Evolutionary conservation across 192 early-diverging fungal species (phyloP).

Genomic region (Cladochytrium replicatum): DNA sequence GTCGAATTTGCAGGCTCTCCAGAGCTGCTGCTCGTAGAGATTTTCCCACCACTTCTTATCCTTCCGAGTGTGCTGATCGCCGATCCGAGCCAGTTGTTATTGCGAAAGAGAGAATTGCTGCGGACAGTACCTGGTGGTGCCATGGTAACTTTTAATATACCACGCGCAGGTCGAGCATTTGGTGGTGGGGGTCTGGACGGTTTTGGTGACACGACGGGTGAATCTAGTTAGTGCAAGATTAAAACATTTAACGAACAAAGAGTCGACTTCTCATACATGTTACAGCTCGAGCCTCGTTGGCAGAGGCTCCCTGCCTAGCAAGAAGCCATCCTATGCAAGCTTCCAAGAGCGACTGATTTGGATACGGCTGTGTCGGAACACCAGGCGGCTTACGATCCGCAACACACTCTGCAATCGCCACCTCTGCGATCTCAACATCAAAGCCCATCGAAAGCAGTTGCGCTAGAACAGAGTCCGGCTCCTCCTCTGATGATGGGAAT

Average conservation of each 20-base stretch:
- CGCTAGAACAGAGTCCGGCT: conserved; percentile 14
- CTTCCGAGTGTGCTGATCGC: not conserved
- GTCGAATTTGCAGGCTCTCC: not conserved
- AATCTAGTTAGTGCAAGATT: conserved; percentile 3
- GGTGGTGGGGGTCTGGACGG: conserved; percentile 15
- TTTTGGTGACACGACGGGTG: conserved; percentile 12
- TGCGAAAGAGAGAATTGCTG: not conserved
- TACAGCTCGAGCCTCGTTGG: conserved; percentile 4
- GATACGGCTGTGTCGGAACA: not conserved
- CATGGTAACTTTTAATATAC: conserved; percentile 12
- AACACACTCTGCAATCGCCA: conserved; percentile 14
- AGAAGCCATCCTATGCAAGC: conserved; percentile 12
- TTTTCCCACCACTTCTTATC: not conserved
- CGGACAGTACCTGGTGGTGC: not conserved
- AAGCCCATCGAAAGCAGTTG: conserved; percentile 21
- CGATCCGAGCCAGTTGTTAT: not conserved
- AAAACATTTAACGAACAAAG: not conserved
- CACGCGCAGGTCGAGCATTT: conserved; percentile 5
- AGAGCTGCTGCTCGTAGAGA: not conserved
- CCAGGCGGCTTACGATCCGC: not conserved
- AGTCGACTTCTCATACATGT: conserved; percentile 14
- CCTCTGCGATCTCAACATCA: conserved; percentile 13
- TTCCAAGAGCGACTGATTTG: conserved; percentile 9
- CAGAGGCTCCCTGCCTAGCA: conserved; percentile 4
- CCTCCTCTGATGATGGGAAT: conserved; percentile 5